These are phyloP conservation scores for Acanthamoeba culbertsoni DNA, from an alignment of 208 protist species.

Conservation along the genomic window DNA sequence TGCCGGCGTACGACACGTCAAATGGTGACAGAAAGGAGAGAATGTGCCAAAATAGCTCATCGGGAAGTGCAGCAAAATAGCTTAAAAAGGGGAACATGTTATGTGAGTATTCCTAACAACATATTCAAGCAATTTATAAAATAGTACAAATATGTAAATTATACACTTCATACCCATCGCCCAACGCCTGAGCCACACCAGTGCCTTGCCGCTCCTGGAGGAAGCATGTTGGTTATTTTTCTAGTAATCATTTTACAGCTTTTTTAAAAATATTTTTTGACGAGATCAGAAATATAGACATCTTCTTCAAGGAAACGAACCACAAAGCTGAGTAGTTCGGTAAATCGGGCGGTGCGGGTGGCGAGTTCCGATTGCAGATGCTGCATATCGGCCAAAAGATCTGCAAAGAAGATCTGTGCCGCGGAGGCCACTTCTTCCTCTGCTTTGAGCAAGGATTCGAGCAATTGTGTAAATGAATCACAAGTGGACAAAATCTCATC, in stretches of 20 bases:
- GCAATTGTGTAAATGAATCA: not conserved
- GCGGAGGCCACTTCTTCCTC: not conserved
- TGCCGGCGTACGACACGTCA: not conserved
- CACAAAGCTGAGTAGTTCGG: not conserved
- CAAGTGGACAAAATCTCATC: too few relatives aligned
- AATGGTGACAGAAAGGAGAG: not conserved
- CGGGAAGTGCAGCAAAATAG: not conserved
- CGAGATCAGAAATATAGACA: too few relatives aligned
- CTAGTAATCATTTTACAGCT: too few relatives aligned
- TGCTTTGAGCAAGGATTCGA: not conserved
- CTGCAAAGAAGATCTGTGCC: not conserved
- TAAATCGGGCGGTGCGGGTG: not conserved
- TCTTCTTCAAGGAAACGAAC: not conserved
- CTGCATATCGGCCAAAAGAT: not conserved
- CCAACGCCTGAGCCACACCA: not conserved
- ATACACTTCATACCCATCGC: not conserved
- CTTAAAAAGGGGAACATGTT: not conserved
- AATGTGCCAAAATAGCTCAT: constrained; percentile 43
- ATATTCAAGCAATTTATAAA: not conserved
- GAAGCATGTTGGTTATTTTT: too few relatives aligned
- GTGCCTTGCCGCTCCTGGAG: not conserved
- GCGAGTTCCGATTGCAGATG: not conserved
- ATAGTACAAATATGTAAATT: not conserved
- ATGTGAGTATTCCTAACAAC: not conserved
- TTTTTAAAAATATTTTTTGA: too few relatives aligned